Evolutionary conservation across 441 rosid species (phyloP).

Genomic region (Omphalea diandra): DNA sequence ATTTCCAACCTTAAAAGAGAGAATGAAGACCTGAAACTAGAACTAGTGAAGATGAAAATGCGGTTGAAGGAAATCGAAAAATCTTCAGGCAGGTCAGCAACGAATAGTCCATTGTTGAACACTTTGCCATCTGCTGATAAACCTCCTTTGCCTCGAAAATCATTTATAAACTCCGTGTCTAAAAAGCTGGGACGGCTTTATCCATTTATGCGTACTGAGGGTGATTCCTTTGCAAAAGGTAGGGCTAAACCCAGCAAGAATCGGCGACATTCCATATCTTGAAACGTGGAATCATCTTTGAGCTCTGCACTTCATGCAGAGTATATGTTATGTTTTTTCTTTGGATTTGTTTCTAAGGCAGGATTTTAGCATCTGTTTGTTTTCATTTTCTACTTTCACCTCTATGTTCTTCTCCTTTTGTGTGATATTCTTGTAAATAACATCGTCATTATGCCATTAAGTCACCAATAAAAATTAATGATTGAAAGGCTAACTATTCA

Average conservation of each 20-base stretch:
- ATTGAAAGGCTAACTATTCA: slow-evolving; percentile 16
- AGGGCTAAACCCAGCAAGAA: slow-evolving; percentile 66
- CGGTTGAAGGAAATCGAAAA: slow-evolving; percentile 69
- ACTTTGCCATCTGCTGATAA: slow-evolving; percentile 47
- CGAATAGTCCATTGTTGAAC: slow-evolving; percentile 35
- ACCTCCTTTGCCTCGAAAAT: slow-evolving; percentile 80
- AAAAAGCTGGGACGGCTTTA: slow-evolving; percentile 76
- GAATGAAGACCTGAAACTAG: slow-evolving; percentile 79
- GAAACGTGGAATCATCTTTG: slow-evolving; percentile 24
- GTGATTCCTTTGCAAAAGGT: slow-evolving; percentile 43
- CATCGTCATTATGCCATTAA: too few species aligned
- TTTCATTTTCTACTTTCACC: slow-evolving; percentile 12
- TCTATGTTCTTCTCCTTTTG: slow-evolving; percentile 17
- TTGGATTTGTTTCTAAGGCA: slow-evolving; percentile 20
- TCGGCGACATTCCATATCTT: slow-evolving; percentile 87
- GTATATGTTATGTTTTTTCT: not conserved
- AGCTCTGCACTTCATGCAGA: slow-evolving; percentile 4
- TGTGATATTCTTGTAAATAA: slow-evolving; percentile 35
- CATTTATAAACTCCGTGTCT: slow-evolving; percentile 72
- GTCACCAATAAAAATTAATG: slow-evolving; percentile 9
- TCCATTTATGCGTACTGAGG: slow-evolving; percentile 57
- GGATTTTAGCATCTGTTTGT: slow-evolving; percentile 17
- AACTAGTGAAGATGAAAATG: slow-evolving; percentile 83
- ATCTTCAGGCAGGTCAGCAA: slow-evolving; percentile 31
- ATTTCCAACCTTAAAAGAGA: slow-evolving; percentile 60